Evolutionary conservation across 768 basidiomycete genomes (phyloP).

Genomic region (Pulveroboletus sp.): DNA sequence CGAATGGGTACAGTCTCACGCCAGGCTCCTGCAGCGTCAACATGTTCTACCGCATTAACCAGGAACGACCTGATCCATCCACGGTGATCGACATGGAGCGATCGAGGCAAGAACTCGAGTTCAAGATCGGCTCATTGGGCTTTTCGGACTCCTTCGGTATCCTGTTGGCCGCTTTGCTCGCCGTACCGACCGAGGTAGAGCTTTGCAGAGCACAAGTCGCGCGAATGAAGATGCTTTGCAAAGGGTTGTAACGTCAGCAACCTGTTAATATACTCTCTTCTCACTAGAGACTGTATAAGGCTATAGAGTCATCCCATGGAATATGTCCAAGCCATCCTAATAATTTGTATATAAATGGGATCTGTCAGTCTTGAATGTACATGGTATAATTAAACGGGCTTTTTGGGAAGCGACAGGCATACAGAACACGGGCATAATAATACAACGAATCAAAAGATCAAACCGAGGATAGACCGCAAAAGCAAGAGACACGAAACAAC

Average conservation of each 20-base stretch:
- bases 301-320: no score
- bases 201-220: conserved; percentile 71
- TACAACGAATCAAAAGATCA: not conserved
- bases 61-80: conserved; percentile 53
- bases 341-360: not conserved
- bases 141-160: conserved; percentile 80
- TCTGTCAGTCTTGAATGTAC: not conserved
- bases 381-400: not conserved
- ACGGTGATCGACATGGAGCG: conserved; percentile 51
- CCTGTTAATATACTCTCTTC: no score
- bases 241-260: conserved; percentile 41
- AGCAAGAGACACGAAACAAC: not conserved
- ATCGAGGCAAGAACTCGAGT: conserved; percentile 74
- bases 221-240: conserved; percentile 69
- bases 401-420: no score
- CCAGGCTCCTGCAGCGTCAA: conserved; percentile 58
- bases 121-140: conserved; percentile 87
- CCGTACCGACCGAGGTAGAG: conserved; percentile 54
- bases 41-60: conserved; percentile 80
- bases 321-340: not conserved
- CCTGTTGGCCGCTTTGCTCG: conserved; percentile 38
- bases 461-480: not conserved
- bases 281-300: not conserved
- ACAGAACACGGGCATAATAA: no score
- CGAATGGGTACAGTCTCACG: not conserved